Percentiles rank a stretch among this genome's conserved stretches.
phyloP scores from a whole-genome alignment of 441 rosid species.

The Metrosideros polymorpha region DNA sequence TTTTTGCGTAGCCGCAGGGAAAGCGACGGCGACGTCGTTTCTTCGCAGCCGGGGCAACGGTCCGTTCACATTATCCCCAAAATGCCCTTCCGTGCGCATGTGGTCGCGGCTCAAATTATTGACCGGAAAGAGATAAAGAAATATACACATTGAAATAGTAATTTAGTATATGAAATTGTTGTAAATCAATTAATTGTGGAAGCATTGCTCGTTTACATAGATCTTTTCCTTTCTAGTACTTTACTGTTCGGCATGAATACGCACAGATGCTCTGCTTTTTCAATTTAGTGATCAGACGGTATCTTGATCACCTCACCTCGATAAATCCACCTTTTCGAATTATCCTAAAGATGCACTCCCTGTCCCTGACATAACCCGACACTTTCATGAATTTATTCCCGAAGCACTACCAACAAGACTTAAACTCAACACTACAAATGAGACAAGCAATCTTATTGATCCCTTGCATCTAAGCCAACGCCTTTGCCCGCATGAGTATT shows the following conservation, averaged over 20 bases:
- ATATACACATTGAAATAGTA: not conserved
- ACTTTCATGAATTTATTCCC: no score
- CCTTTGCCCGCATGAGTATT: no score
- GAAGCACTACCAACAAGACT: no score
- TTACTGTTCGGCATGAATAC: not conserved
- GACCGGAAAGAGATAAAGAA: not conserved
- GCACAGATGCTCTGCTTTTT: not conserved
- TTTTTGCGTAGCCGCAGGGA: not conserved
- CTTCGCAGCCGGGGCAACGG: not conserved
- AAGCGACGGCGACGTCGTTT: not conserved
- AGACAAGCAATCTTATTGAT: rapidly evolving
- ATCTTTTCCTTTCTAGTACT: not conserved
- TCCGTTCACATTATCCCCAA: not conserved
- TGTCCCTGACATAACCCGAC: no score
- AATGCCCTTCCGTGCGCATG: not conserved
- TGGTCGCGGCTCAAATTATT: not conserved
- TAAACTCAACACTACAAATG: not conserved
- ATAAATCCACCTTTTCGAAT: not conserved
- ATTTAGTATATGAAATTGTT: not conserved
- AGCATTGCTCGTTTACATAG: not conserved
- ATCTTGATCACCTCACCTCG: rapidly evolving
- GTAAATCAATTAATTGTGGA: not conserved
- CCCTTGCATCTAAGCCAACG: no score
- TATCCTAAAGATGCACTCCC: no score
- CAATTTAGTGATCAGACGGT: rapidly evolving